Base-by-base conservation (phyloP, 2,329 filamentous ascomycete genomes). In the Didymella pinodella region DNA sequence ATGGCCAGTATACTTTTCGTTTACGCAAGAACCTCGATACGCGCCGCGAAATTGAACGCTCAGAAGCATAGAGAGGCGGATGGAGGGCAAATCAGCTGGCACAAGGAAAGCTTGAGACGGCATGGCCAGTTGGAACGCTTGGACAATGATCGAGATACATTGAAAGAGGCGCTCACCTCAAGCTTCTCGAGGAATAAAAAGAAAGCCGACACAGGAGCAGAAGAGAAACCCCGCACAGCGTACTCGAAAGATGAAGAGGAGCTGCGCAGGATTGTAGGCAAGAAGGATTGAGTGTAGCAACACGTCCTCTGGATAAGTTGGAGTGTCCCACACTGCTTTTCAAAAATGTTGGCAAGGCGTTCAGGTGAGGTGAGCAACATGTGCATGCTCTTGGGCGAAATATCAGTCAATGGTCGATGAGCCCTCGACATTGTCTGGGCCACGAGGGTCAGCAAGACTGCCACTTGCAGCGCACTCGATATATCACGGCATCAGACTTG, bases 11-110 rank as follows among this genome's bases (percentile, higher is more conserved):
- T 88, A 22, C 81, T 88, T 31, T 86, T 85, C 73, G 77, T 83
- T 32, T 91, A 91, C 75, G 81, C 87, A 28, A 79, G 88, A 49
- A 88, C 84, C 8, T 88, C 85, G 25, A 90, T 91, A 62, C 81
- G 83, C 60, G 85, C 87, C 25, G 89, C 89, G 2, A 89, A 89
- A 66, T 80, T 84, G 46, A 89, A 90, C 63, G 88, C 88, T 0
- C 82, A 86, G 65, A 78, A 80, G 61, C 84, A 86, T 52, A 79
- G 86, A 47, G 83, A 86, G 65, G 84, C 82, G 38, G 84, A 86
- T 61, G 84, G 83, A 28, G 85, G 83, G 51, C 84, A 79, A 76
- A 84, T 80, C 62, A 82, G 70, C 69, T 85, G 80, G 81, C 73
- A 83, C 50, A 84, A 85, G 55, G 84, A 87, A 76, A 82, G 76